A percentile compares a stretch with the other conserved stretches of the same genome.
These are phyloP conservation scores for Withania somnifera DNA, from an alignment of 305 asterid species.

Conservation along the genomic window DNA sequence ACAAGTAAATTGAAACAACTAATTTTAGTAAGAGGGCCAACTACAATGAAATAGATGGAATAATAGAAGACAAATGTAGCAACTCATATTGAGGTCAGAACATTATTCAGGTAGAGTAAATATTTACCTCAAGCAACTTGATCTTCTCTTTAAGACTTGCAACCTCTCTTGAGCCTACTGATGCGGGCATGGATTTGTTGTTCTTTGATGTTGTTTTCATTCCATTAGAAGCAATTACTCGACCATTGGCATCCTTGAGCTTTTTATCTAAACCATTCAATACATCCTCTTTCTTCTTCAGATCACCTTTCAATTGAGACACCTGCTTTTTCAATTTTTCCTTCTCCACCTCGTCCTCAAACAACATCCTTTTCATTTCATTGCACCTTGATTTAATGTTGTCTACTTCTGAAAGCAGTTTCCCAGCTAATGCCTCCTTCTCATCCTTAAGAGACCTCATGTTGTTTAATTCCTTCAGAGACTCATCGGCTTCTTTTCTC, in stretches of 20 bases:
- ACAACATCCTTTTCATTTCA: conserved; percentile 27
- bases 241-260: conserved; percentile 31
- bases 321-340: conserved; percentile 54
- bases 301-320: conserved; percentile 32
- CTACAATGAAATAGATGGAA: no score
- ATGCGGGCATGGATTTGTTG: conserved; percentile 21
- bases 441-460: conserved; percentile 39
- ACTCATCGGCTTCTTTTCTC: conserved; percentile 37
- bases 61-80: neutral
- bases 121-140: conserved; percentile 67
- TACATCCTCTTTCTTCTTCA: conserved; percentile 53
- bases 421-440: conserved; percentile 32
- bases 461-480: conserved; percentile 27
- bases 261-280: conserved; percentile 49
- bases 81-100: neutral
- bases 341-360: conserved; percentile 47
- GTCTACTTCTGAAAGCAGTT: conserved; percentile 40
- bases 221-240: conserved; percentile 22
- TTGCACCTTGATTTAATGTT: conserved; percentile 31
- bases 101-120: neutral
- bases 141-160: conserved; percentile 65
- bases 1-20: no score
- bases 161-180: conserved; percentile 48
- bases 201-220: conserved; percentile 21
- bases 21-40: no score